phyloP scores from a whole-genome alignment of 257 asterid genomes.

The Solanum sparsipilum region DNA sequence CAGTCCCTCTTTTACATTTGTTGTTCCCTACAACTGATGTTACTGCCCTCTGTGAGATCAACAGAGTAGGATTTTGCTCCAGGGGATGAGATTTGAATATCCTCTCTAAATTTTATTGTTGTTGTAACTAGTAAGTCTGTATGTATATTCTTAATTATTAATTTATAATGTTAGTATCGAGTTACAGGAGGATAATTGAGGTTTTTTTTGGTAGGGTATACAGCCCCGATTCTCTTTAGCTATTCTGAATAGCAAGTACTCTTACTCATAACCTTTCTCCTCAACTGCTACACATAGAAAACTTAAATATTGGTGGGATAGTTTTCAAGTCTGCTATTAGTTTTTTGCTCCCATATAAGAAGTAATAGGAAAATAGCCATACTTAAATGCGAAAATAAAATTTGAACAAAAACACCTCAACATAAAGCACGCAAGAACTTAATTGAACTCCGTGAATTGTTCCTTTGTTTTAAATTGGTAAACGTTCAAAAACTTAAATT shows the following conservation, averaged over 20 bases:
- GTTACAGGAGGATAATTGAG: not conserved
- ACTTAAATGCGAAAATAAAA: not conserved
- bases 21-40: slow-evolving; percentile 68
- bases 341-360: not conserved
- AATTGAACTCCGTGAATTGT: not conserved
- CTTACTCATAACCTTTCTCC: not conserved
- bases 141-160: not conserved
- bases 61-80: not conserved
- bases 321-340: not conserved
- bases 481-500: not conserved
- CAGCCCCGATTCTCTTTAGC: not conserved
- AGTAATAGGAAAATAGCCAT: not conserved
- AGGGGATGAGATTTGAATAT: not conserved
- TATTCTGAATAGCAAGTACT: not conserved
- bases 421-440: not conserved
- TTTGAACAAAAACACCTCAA: not conserved
- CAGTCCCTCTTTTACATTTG: slow-evolving; percentile 57
- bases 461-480: not conserved
- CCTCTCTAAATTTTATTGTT: not conserved
- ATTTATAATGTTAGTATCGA: not conserved
- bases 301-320: not conserved
- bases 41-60: slow-evolving; percentile 43
- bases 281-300: not conserved
- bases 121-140: not conserved
- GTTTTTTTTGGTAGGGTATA: not conserved